Evolutionary conservation across 768 basidiomycete genomes (phyloP).

Genomic region (Boletales sp.): DNA sequence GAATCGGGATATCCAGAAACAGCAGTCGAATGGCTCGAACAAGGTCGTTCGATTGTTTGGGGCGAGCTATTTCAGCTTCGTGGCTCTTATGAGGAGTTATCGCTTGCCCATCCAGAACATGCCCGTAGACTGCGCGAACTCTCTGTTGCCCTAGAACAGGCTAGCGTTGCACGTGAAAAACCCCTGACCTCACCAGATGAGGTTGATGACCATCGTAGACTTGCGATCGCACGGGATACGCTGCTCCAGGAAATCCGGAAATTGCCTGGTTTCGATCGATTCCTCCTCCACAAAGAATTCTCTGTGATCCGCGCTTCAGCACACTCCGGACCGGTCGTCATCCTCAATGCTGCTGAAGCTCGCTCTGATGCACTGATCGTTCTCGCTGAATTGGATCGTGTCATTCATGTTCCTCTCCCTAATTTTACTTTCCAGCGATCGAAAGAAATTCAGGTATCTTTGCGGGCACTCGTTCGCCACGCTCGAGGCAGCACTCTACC

Average conservation of each 20-base stretch:
- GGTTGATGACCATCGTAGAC: background rate
- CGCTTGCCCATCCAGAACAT: background rate
- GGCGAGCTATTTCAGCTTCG: conserved; percentile 12
- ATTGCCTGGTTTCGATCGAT: background rate
- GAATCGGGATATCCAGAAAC: background rate
- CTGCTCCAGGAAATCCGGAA: background rate
- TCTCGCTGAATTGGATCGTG: background rate
- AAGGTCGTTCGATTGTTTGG: conserved; percentile 14
- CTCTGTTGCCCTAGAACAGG: background rate
- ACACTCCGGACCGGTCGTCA: background rate
- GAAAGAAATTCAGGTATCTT: background rate
- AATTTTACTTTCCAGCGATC: background rate
- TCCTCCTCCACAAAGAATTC: background rate
- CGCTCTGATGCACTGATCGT: conserved; percentile 1
- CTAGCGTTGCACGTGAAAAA: background rate
- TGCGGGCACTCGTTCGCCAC: background rate
- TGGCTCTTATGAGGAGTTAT: conserved; percentile 3
- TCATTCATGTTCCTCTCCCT: background rate
- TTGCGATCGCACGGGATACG: background rate
- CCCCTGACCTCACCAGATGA: background rate
- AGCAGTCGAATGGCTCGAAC: conserved; percentile 18
- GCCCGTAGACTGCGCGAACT: conserved; percentile 1
- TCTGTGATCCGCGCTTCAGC: background rate
- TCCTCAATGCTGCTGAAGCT: background rate
- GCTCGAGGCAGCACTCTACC: background rate